Base-by-base conservation (phyloP, 176 grass and related monocot species). In the Eremochloa ophiuroides region DNA sequence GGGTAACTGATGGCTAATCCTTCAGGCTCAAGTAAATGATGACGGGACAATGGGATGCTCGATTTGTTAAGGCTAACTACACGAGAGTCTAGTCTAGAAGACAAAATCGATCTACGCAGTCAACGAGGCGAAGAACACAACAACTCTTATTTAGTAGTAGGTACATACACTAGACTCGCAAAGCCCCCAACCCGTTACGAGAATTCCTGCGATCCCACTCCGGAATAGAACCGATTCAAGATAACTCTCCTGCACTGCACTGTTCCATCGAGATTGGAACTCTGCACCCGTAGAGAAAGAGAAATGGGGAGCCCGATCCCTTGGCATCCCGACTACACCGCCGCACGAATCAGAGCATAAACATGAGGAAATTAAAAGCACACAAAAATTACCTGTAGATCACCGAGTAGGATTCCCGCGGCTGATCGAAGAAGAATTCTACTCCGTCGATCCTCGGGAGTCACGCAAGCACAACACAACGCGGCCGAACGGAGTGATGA, bases 251-350 rank as follows among this genome's bases (percentile, higher is more conserved):
- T 5, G 5, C 25, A 2, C 69, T 10, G 41, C 37, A 70, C 82
- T 70, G 64, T 84, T 84, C 74, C 82, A 61, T 77, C 22, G 47
- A 70, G 46, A 77, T 70, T 18, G 18, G 29, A 47, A 65, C 38
- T n/a, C n/a, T n/a, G n/a, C n/a, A n/a, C 3, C 53, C 46, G 12
- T 1, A 47, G 4, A 20, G 4, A 42, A n/a, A 34, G 33, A 34
- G 33, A 35, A 5, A 35, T 5, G 34, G 34, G 34, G 34, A n/a
- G n/a, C 26, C 3, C 26, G 26, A 33, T 55, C 38, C 56, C 40
- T 8, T 17, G 9, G 37, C 55, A 28, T 27, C 33, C 3, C 20
- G 6, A 22, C 50, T 6, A 29, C 23, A 0, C 41, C 30, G 4
- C 11, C 7, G 59, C 9, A 6, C 0, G 38, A 18, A 78, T 41